A percentile compares a stretch with the other conserved stretches of the same genome.
Evolutionary conservation across 257 asterid species (phyloP).

Genomic region (Nicotiana attenuata): DNA sequence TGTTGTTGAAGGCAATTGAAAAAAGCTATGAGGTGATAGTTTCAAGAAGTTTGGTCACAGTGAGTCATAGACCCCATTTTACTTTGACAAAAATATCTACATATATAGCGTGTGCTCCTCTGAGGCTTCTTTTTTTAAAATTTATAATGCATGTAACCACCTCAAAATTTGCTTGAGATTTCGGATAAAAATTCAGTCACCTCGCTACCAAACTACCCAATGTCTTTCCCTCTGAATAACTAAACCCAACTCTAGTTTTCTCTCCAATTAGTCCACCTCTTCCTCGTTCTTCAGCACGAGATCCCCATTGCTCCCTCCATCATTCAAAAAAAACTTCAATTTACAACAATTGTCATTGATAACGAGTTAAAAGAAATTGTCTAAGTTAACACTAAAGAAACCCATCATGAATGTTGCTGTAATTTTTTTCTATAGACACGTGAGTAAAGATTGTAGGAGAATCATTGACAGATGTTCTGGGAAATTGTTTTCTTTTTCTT

Average conservation of each 20-base stretch:
- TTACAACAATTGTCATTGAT: not conserved
- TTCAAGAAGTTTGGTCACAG: no score
- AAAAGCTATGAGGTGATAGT: no score
- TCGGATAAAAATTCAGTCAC: no score
- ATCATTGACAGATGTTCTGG: not conserved
- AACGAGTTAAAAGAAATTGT: not conserved
- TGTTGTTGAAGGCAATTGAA: no score
- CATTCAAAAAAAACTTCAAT: not conserved
- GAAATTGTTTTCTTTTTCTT: not conserved
- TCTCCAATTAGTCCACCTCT: not conserved
- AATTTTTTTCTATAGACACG: not conserved
- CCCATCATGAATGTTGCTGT: not conserved
- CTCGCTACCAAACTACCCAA: no score
- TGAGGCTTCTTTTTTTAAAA: no score
- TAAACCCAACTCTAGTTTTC: not conserved
- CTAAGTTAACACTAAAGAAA: not conserved
- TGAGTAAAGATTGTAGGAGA: not conserved
- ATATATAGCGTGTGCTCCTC: no score
- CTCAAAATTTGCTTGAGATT: no score
- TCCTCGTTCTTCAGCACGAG: not conserved
- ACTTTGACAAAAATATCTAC: no score
- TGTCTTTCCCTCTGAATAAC: not conserved
- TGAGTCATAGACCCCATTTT: no score
- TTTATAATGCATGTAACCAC: no score
- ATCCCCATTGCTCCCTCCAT: not conserved